These are phyloP conservation scores for Artemisia tridentata DNA, from an alignment of 129 eudicot species.

Conservation along the genomic window DNA sequence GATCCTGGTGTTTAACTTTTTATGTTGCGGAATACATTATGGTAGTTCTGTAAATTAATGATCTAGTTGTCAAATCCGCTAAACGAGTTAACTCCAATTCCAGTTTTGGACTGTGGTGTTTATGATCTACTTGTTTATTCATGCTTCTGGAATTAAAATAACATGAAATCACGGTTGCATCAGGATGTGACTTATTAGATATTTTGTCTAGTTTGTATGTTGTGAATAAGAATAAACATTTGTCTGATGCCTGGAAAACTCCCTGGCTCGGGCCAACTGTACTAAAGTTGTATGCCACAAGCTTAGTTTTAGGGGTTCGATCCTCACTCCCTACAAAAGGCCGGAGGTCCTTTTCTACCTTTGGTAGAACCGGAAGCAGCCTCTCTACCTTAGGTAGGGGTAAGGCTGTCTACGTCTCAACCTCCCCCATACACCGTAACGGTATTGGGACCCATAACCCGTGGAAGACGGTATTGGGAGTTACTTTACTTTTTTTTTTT, in stretches of 20 bases:
- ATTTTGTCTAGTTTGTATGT: background rate
- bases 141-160: background rate
- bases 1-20: conserved; percentile 3
- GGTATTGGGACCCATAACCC: too few relatives aligned
- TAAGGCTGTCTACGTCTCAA: too few relatives aligned
- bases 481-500: too few relatives aligned
- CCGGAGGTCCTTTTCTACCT: too few relatives aligned
- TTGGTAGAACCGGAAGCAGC: too few relatives aligned
- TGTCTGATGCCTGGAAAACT: background rate
- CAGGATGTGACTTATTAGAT: too few relatives aligned
- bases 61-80: background rate
- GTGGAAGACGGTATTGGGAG: too few relatives aligned
- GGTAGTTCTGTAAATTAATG: background rate
- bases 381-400: too few relatives aligned
- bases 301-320: too few relatives aligned
- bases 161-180: background rate
- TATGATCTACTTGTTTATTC: conserved; percentile 8
- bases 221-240: background rate
- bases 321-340: too few relatives aligned
- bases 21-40: conserved; percentile 5
- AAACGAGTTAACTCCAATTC: background rate
- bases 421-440: too few relatives aligned
- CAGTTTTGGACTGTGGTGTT: too few relatives aligned
- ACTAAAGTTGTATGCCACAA: background rate
- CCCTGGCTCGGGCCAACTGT: background rate